Evolutionary conservation across 2,329 filamentous ascomycete genomes (phyloP).

Genomic region (Podosphaera aphanis): DNA sequence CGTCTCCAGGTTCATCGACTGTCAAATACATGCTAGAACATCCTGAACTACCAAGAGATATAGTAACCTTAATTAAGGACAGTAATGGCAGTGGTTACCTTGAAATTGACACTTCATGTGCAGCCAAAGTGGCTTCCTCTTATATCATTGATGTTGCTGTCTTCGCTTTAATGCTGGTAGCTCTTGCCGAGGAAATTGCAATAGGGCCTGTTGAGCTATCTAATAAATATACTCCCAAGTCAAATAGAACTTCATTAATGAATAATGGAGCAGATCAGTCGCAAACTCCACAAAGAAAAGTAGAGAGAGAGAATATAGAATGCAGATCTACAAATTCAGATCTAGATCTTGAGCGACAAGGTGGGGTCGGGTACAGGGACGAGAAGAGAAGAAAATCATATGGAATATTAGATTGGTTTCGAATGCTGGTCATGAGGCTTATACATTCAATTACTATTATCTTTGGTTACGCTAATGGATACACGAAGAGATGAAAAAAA

Average conservation of each 20-base stretch:
- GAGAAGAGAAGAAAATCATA: conserved; percentile 15
- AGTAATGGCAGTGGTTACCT: conserved; percentile 34
- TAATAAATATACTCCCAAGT: background rate
- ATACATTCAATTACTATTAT: conserved; percentile 33
- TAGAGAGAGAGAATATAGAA: conserved; percentile 24
- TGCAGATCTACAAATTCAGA: background rate
- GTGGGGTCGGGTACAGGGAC: background rate
- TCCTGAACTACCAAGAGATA: conserved; percentile 33
- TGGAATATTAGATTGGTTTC: conserved; percentile 28
- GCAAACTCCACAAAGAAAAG: conserved; percentile 4
- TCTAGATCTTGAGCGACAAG: background rate
- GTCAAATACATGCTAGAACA: conserved; percentile 43
- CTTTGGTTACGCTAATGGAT: conserved; percentile 18
- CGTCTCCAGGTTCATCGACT: conserved; percentile 33
- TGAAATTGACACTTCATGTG: conserved; percentile 35
- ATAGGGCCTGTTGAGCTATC: background rate
- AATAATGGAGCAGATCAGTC: background rate
- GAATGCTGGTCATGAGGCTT: conserved; percentile 30
- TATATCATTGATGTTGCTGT: conserved; percentile 40
- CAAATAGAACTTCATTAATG: background rate
- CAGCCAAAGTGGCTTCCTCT: conserved; percentile 33
- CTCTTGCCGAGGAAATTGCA: conserved; percentile 30
- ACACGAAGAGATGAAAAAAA: background rate
- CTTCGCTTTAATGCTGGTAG: conserved; percentile 34
- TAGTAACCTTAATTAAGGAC: conserved; percentile 36